A percentile compares a stretch with the other conserved stretches of the same genome.
These are phyloP conservation scores for Wickerhamia fluorescens DNA, from an alignment of 805 yeast species.

Conservation along the genomic window DNA sequence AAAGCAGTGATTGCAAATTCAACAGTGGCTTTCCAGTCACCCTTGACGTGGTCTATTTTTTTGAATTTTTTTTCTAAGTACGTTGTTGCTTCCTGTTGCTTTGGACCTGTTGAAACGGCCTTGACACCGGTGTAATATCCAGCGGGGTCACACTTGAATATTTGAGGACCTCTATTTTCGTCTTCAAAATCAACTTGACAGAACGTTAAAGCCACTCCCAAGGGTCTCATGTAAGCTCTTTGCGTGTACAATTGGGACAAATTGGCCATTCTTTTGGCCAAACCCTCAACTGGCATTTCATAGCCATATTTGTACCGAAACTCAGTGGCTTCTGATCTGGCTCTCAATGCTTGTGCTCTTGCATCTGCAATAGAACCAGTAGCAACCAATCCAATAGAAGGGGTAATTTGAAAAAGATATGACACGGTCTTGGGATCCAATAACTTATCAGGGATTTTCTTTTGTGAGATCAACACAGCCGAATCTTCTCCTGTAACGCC, in stretches of 20 bases:
- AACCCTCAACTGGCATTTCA: slow-evolving; percentile 90
- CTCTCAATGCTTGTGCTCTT: slow-evolving; percentile 80
- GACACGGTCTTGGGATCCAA: slow-evolving; percentile 83
- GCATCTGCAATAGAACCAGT: slow-evolving; percentile 98
- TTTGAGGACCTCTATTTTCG: slow-evolving; percentile 82
- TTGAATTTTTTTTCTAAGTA: slow-evolving; percentile 86
- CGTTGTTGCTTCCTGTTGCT: slow-evolving; percentile 91
- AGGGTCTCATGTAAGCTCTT: slow-evolving; percentile 97
- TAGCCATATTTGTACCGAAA: slow-evolving; percentile 91
- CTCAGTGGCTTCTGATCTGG: slow-evolving; percentile 93
- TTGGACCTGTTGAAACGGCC: slow-evolving; percentile 94
- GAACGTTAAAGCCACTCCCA: slow-evolving; percentile 89
- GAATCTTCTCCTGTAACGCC: slow-evolving; percentile 84
- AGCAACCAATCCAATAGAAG: slow-evolving; percentile 78
- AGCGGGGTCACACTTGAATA: slow-evolving; percentile 95
- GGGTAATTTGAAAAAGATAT: slow-evolving; percentile 77
- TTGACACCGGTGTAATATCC: slow-evolving; percentile 88
- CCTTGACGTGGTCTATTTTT: slow-evolving; percentile 56
- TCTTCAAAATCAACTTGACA: slow-evolving; percentile 53
- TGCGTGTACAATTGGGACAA: slow-evolving; percentile 93
- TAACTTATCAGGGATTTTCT: slow-evolving; percentile 92
- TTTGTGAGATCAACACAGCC: slow-evolving; percentile 85
- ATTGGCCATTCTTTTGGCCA: slow-evolving; percentile 94
- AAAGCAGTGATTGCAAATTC: slow-evolving; percentile 85
- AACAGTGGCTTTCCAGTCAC: slow-evolving; percentile 83